Conservation (phyloP, 345 rosid genomes). For the Physaria fendleri region DNA sequence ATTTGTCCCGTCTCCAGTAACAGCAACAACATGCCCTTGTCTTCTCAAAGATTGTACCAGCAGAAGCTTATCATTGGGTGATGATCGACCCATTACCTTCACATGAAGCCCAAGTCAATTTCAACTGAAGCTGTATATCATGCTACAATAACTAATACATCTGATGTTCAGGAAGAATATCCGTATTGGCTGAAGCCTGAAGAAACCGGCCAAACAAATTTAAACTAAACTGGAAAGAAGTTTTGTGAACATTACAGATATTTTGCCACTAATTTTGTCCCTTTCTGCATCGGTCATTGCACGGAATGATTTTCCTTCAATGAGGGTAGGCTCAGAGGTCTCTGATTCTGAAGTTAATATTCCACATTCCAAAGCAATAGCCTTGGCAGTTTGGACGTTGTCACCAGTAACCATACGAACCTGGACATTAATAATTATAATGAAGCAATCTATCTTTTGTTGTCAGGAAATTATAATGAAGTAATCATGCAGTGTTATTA, state of each 20-base stretch:
- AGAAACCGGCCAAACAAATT: no score
- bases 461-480: background rate
- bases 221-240: no score
- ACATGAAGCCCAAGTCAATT: no score
- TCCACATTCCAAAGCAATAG: conserved; percentile 96
- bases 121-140: no score
- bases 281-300: conserved; percentile 57
- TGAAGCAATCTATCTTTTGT: background rate
- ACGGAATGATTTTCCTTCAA: conserved; percentile 85
- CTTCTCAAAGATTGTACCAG: conserved; percentile 76
- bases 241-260: no score
- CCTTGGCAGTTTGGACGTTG: conserved; percentile 87
- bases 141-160: no score
- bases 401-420: conserved; percentile 99
- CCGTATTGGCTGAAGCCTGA: no score
- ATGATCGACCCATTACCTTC: conserved; percentile 92
- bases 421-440: conserved; percentile 29
- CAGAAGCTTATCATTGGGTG: conserved; percentile 82
- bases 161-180: no score
- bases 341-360: conserved; percentile 58
- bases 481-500: background rate
- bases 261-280: conserved; percentile 57
- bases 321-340: conserved; percentile 54
- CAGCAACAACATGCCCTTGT: conserved; percentile 74
- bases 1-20: conserved; percentile 91